phyloP scores from a whole-genome alignment of 1,139 yeast genomes.

The Saccharomyces hybrid region DNA sequence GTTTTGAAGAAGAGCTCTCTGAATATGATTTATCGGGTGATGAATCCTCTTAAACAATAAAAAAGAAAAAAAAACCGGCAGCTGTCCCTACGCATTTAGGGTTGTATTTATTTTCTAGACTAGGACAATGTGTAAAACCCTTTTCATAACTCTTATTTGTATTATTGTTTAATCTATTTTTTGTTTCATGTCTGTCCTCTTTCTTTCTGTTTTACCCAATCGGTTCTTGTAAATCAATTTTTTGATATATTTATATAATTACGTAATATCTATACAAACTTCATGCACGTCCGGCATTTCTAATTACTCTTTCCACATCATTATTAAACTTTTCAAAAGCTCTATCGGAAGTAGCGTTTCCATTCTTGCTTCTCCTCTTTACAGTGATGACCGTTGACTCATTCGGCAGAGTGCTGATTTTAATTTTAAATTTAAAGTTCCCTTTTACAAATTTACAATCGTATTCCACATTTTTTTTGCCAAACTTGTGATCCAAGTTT shows the following conservation, averaged over 20 bases:
- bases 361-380: slow-evolving; percentile 13
- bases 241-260: background rate
- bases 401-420: slow-evolving; percentile 10
- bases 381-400: slow-evolving; percentile 13
- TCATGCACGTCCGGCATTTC: slow-evolving; percentile 7
- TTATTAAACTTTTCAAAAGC: slow-evolving; percentile 20
- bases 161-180: background rate
- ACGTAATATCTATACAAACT: background rate
- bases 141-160: background rate
- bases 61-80: background rate
- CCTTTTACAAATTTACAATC: slow-evolving; percentile 24
- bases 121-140: background rate
- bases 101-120: background rate
- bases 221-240: background rate
- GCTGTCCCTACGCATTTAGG: background rate
- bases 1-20: background rate
- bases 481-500: slow-evolving; percentile 15
- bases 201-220: background rate
- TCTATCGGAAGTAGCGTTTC: slow-evolving; percentile 6
- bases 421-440: slow-evolving; percentile 23
- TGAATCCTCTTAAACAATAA: background rate
- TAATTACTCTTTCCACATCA: slow-evolving; percentile 15
- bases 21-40: background rate
- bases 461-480: slow-evolving; percentile 21
- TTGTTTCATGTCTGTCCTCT: background rate